Percentiles rank a stretch among this genome's conserved stretches.
These are phyloP conservation scores for Spathaspora arborariae DNA, from an alignment of 805 yeast genomes.

Conservation along the genomic window DNA sequence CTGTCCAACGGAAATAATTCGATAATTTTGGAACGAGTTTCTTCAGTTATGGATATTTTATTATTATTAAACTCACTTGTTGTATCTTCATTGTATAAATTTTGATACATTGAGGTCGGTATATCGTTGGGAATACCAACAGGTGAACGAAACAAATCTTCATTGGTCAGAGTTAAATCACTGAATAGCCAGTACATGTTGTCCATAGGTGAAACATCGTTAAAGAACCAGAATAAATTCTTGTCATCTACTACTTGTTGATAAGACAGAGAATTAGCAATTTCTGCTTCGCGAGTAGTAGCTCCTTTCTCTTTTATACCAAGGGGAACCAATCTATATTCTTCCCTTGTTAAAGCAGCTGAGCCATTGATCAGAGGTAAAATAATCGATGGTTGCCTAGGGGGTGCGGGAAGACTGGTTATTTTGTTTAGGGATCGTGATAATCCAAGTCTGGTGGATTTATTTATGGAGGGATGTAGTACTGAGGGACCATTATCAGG, in stretches of 20 bases:
- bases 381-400: conserved; percentile 7
- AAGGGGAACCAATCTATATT: neutral
- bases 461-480: neutral
- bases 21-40: conserved; percentile 4
- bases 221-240: conserved; percentile 7
- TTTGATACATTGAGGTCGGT: conserved; percentile 6
- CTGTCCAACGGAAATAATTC: conserved; percentile 1
- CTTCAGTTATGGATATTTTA: conserved; percentile 5
- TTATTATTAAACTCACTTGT: conserved; percentile 4
- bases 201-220: conserved; percentile 6
- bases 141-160: neutral
- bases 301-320: neutral
- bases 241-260: conserved; percentile 2
- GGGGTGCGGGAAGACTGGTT: conserved; percentile 6
- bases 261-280: neutral
- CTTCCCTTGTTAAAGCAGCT: conserved; percentile 1
- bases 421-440: conserved; percentile 5
- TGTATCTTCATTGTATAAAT: conserved; percentile 7
- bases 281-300: neutral
- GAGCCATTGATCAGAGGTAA: conserved; percentile 1
- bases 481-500: neutral
- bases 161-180: conserved; percentile 2
- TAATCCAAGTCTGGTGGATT: conserved; percentile 5
- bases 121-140: neutral
- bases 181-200: conserved; percentile 7